phyloP scores from a whole-genome alignment of 148 eudicot species.

The Fagopyrum esculentum region DNA sequence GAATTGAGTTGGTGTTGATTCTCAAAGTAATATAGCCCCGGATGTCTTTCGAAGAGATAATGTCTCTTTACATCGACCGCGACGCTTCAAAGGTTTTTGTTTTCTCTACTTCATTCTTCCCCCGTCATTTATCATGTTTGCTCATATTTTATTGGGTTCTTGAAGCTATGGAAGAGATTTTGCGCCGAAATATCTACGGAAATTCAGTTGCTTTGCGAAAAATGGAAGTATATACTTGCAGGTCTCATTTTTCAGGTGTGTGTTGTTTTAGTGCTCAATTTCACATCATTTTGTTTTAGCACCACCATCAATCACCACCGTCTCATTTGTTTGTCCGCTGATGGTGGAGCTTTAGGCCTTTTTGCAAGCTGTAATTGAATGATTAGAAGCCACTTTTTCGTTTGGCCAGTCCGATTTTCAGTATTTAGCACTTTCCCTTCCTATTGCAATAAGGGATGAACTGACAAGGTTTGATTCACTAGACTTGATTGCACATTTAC shows the following conservation, averaged over 20 bases:
- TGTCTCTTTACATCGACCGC: slow-evolving; percentile 96
- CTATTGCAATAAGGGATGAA: no score
- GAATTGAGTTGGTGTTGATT: no score
- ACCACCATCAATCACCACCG: no score
- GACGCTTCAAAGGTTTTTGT: slow-evolving; percentile 86
- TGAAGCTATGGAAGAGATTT: slow-evolving; percentile 91
- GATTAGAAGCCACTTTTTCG: no score
- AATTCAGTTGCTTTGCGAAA: slow-evolving; percentile 63
- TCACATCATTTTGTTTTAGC: background rate
- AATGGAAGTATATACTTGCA: slow-evolving; percentile 87
- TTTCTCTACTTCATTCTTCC: background rate
- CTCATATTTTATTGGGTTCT: slow-evolving; percentile 9
- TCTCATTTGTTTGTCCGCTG: no score
- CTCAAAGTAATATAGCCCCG: no score
- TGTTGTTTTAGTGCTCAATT: slow-evolving; percentile 12
- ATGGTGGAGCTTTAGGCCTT: background rate
- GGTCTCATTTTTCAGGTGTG: slow-evolving; percentile 82
- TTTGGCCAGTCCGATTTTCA: no score
- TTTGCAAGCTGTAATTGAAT: no score
- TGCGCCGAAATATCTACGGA: slow-evolving; percentile 70
- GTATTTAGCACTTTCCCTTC: no score
- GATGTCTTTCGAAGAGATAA: slow-evolving; percentile 25
- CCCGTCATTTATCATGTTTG: background rate
- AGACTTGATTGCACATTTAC: no score
- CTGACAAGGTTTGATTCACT: no score